phyloP scores from a whole-genome alignment of 495 filamentous ascomycete genomes.

The Hypoxylon rickii region DNA sequence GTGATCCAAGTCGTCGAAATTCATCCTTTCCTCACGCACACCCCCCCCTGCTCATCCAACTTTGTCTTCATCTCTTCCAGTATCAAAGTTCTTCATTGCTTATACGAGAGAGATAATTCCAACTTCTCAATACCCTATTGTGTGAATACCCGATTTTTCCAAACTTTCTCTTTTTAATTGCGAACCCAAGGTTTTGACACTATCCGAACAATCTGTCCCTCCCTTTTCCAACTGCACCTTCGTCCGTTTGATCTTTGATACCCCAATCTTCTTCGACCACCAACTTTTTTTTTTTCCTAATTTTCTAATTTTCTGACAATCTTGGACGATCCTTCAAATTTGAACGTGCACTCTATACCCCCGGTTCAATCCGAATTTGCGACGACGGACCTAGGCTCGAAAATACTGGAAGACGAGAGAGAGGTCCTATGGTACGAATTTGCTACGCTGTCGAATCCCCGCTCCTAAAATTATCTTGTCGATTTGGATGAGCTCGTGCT shows the following conservation, averaged over 20 bases:
- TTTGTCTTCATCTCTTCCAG: background rate
- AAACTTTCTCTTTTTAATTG: slow-evolving; percentile 32
- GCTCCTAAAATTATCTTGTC: slow-evolving; percentile 6
- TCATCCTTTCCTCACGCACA: no score
- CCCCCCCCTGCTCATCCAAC: background rate
- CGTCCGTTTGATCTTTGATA: slow-evolving; percentile 36
- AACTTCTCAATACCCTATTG: slow-evolving; percentile 30
- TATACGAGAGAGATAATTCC: slow-evolving; percentile 29
- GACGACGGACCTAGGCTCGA: slow-evolving; percentile 21
- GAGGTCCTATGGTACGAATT: slow-evolving; percentile 13
- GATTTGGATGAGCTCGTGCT: slow-evolving; percentile 4
- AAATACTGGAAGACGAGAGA: slow-evolving; percentile 1
- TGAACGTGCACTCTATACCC: slow-evolving; percentile 6
- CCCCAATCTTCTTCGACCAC: slow-evolving; percentile 26
- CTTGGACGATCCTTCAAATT: slow-evolving; percentile 19
- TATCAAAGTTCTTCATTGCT: slow-evolving; percentile 31
- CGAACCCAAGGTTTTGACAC: slow-evolving; percentile 6
- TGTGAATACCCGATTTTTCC: slow-evolving; percentile 32
- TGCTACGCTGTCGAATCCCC: slow-evolving; percentile 2
- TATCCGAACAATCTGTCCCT: slow-evolving; percentile 26
- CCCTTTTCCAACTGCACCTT: slow-evolving; percentile 24
- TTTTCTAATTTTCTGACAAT: slow-evolving; percentile 13
- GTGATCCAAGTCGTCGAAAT: slow-evolving; percentile 23
- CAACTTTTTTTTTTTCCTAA: slow-evolving; percentile 11
- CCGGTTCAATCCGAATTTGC: slow-evolving; percentile 28